These are phyloP conservation scores for Hypoxylon sp. DNA, from an alignment of 2,329 filamentous ascomycete genomes.

Conservation along the genomic window DNA sequence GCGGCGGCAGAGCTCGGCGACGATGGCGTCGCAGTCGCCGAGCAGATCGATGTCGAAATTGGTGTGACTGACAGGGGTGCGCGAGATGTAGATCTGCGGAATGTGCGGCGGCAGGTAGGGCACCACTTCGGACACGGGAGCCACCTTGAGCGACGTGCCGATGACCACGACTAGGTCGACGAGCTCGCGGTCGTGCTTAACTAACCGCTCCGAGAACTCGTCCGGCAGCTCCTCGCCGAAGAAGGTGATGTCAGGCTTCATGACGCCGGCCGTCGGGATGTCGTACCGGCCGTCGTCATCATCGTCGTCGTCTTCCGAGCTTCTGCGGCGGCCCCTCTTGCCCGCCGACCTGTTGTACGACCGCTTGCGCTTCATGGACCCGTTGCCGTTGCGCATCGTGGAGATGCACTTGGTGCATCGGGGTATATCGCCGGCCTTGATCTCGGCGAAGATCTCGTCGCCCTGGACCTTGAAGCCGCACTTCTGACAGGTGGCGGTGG, in stretches of 20 bases:
- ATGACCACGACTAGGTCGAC: conserved; percentile 95
- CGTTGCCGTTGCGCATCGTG: conserved; percentile 55
- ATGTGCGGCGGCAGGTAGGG: conserved; percentile 79
- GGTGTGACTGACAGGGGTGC: conserved; percentile 84
- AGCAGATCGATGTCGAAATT: conserved; percentile 96
- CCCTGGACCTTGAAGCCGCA: conserved; percentile 79
- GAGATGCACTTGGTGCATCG: conserved; percentile 76
- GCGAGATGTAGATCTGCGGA: conserved; percentile 89
- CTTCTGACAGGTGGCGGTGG: conserved; percentile 86
- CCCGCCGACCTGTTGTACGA: conserved; percentile 55
- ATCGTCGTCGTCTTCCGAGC: conserved; percentile 50
- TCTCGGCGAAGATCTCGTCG: conserved; percentile 79
- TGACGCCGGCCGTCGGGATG: conserved; percentile 76
- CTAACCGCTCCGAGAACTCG: conserved; percentile 80
- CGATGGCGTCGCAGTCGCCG: conserved; percentile 92
- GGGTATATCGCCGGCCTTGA: conserved; percentile 78
- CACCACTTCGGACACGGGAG: conserved; percentile 91
- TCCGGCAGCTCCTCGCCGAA: conserved; percentile 91
- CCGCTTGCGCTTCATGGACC: conserved; percentile 63
- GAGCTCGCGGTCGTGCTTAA: conserved; percentile 79
- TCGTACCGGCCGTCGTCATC: conserved; percentile 66
- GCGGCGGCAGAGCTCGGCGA: conserved; percentile 83
- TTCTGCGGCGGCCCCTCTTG: conserved; percentile 48
- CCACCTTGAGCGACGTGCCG: conserved; percentile 94
- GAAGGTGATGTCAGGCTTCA: conserved; percentile 98